A percentile compares a stretch with the other conserved stretches of the same genome.
phyloP scores from a whole-genome alignment of 345 rosid species.

The Eucalyptus decipiens region DNA sequence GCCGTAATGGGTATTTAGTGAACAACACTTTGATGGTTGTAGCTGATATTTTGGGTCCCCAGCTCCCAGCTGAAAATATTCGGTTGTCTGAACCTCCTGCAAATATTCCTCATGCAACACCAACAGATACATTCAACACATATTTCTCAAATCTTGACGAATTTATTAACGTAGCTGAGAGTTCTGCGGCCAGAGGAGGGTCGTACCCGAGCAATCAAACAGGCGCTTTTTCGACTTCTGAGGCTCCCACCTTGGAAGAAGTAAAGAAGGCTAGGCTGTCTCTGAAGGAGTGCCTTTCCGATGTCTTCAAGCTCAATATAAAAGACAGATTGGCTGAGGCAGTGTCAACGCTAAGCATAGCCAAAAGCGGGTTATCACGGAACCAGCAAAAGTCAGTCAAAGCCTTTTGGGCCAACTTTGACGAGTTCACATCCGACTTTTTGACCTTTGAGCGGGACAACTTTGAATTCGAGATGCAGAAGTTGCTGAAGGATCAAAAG shows the following conservation, averaged over 20 bases:
- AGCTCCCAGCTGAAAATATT: background rate
- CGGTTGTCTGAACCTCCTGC: background rate
- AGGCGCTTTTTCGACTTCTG: background rate
- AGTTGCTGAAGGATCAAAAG: background rate
- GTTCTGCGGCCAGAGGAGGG: background rate
- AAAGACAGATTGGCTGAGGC: background rate
- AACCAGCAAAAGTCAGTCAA: background rate
- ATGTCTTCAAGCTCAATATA: background rate
- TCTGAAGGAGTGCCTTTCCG: conserved; percentile 2
- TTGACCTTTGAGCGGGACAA: background rate
- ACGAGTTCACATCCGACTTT: background rate
- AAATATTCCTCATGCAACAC: background rate
- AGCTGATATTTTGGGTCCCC: background rate
- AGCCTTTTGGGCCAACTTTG: background rate
- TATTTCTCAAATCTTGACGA: background rate
- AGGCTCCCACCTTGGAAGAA: background rate
- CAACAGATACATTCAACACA: background rate
- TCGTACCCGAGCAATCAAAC: background rate
- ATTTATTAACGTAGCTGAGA: background rate
- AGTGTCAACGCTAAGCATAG: background rate
- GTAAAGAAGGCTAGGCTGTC: background rate
- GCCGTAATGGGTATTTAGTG: background rate
- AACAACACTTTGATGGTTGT: background rate
- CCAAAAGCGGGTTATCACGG: background rate
- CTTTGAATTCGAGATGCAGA: background rate